Evolutionary conservation across 139 green algal species (phyloP), one percentile per base, ranked within the genome.

Genomic region (Auxenochlorella pyrenoidosa): DNA sequence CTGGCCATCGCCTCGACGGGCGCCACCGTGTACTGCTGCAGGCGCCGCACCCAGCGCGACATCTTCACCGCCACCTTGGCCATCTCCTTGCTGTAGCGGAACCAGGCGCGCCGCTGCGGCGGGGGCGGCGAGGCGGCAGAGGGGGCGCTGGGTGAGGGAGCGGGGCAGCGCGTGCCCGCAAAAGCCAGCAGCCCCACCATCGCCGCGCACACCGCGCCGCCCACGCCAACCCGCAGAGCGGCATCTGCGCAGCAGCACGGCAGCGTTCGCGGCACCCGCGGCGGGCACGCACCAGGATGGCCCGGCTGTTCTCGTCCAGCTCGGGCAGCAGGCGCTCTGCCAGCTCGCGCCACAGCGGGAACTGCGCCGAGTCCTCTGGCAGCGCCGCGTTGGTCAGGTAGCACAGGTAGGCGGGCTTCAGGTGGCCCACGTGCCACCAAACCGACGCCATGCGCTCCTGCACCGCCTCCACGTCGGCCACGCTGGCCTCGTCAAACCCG

Each of bases 351-450:
- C 78, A 83, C 78, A 83, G 51, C 34, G 54, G 78, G 18, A n/a
- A 83, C 78, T 47, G 51, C 51, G 26, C 78, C 18, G 78, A 83
- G 78, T 83, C 41, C n/a, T 71, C 78, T 19, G 78, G 78, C 78
- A 83, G 78, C 22, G 51, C 78, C 13, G 51, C 79, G 15, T 85
- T 63, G 22, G 79, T 63, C 24, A 85, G 79, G 59, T 73, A 75
- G 79, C 38, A 75, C 8, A 85, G 79, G 79, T 75, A 85, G 38
- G 79, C 36, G 34, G 79, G 79, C 79, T 75, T 85, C 38, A 85
- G 5, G 21, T 85, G 59, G 79, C 59, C 79, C 38, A 58, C 79
- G 40, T 75, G 79, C 79, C 79, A 85, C 79, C 79, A 85, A 36
- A 85, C 59, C 22, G 32, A 22, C 6, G 59, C 21, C 79, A 85